Evolutionary conservation across 2,329 filamentous ascomycete genomes (phyloP).

Genomic region (Aspergillus ruber): DNA sequence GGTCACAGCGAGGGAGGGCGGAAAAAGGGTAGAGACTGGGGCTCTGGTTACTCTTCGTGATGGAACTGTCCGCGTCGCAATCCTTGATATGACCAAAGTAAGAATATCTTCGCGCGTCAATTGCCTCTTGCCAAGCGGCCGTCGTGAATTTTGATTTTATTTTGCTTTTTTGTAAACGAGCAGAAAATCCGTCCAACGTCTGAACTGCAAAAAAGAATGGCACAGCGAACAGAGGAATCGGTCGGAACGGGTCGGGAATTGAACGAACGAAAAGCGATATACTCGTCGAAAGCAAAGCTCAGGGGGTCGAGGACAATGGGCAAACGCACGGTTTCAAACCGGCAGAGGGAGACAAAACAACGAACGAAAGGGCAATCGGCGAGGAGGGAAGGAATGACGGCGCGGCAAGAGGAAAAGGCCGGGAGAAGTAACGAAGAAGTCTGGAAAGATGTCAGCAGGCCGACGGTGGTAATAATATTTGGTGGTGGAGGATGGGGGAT

Average conservation of each 20-base stretch:
- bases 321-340: slow-evolving; percentile 19
- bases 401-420: neutral
- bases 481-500: neutral
- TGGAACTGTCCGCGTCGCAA: too few relatives aligned
- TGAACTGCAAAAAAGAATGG: neutral
- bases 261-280: slow-evolving; percentile 11
- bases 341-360: slow-evolving; percentile 9
- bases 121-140: too few relatives aligned
- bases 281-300: slow-evolving; percentile 1
- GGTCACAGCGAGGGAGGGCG: slow-evolving; percentile 4
- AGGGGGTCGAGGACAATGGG: slow-evolving; percentile 10
- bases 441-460: neutral
- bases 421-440: neutral
- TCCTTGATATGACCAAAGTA: too few relatives aligned
- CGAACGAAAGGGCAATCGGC: neutral
- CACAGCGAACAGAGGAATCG: neutral
- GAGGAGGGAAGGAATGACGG: slow-evolving; percentile 1
- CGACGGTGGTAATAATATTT: neutral
- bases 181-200: too few relatives aligned
- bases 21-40: neutral
- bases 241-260: neutral
- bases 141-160: too few relatives aligned
- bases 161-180: too few relatives aligned
- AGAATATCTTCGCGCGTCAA: too few relatives aligned
- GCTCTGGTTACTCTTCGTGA: too few relatives aligned